Conservation (phyloP, 2,329 filamentous ascomycete genomes). For the Claviceps pusilla region DNA sequence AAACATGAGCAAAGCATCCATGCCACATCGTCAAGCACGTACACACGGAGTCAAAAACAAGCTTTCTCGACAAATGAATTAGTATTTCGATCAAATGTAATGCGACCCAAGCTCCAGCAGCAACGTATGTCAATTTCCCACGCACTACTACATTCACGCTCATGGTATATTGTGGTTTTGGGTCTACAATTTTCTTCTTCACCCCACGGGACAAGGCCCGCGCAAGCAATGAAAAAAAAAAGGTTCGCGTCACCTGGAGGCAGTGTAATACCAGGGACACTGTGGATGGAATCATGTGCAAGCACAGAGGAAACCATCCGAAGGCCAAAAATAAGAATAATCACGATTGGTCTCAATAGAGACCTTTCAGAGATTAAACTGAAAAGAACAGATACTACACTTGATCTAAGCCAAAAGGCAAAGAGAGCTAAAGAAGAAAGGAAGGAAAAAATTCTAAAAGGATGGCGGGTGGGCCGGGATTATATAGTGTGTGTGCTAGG, state of each 20-base stretch:
- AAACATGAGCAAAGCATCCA: too few species aligned
- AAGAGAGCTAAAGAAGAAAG: constrained; percentile 28
- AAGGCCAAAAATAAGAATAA: constrained; percentile 54
- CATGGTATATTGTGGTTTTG: too few species aligned
- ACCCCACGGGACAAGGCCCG: constrained; percentile 22
- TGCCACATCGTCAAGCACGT: too few species aligned
- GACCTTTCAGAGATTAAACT: constrained; percentile 90
- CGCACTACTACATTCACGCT: too few species aligned
- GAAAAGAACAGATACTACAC: constrained; percentile 95
- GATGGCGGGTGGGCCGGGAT: constrained; percentile 2
- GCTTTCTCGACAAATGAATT: too few species aligned
- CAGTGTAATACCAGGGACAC: constrained; percentile 33
- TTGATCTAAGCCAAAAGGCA: constrained; percentile 68
- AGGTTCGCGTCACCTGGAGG: constrained; percentile 28
- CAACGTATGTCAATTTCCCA: too few species aligned
- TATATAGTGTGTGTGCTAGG: constrained; percentile 12
- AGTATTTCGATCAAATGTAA: too few species aligned
- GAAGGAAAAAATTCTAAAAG: constrained; percentile 13
- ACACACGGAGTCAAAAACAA: too few species aligned
- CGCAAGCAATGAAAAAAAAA: constrained; percentile 24
- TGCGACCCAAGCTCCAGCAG: too few species aligned
- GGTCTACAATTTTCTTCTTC: constrained; percentile 18
- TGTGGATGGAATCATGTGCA: constrained; percentile 24
- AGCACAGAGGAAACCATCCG: constrained; percentile 25
- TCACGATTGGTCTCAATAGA: constrained; percentile 57